Percentiles rank a stretch among this genome's conserved stretches.
Conservation (phyloP, 2,329 filamentous ascomycete species). For the Byssochlamys sp. region DNA sequence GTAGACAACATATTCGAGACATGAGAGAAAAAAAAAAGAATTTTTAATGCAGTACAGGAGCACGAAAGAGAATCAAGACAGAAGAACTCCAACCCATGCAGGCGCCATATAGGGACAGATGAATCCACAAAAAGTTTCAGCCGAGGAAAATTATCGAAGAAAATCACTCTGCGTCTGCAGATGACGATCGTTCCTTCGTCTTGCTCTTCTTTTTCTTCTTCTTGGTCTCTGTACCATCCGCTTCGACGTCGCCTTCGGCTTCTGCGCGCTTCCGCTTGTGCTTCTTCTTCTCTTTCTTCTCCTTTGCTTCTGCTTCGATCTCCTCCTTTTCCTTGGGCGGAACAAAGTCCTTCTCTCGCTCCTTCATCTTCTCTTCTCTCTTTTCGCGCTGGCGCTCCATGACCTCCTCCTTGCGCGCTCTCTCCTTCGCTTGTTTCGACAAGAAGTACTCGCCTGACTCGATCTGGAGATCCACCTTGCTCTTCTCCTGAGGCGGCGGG, state of each 20-base stretch:
- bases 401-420: slow-evolving; percentile 66
- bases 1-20: background rate
- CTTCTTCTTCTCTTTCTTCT: slow-evolving; percentile 38
- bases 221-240: slow-evolving; percentile 43
- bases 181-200: slow-evolving; percentile 19
- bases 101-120: slow-evolving; percentile 17
- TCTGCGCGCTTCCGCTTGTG: slow-evolving; percentile 33
- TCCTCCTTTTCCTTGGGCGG: slow-evolving; percentile 67
- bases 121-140: background rate
- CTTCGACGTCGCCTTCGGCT: slow-evolving; percentile 22
- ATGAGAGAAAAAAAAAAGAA: background rate
- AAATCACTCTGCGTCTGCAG: slow-evolving; percentile 16
- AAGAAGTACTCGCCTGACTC: slow-evolving; percentile 96
- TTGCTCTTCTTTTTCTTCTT: slow-evolving; percentile 49
- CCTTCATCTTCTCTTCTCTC: slow-evolving; percentile 78
- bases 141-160: slow-evolving; percentile 7
- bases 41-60: background rate
- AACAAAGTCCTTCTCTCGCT: slow-evolving; percentile 76
- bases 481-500: slow-evolving; percentile 93
- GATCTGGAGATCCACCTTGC: slow-evolving; percentile 96
- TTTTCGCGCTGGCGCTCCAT: slow-evolving; percentile 77
- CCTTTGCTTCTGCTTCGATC: slow-evolving; percentile 47
- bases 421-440: slow-evolving; percentile 82
- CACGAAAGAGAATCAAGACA: background rate
- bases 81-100: slow-evolving; percentile 30